Evolutionary conservation across 192 early-diverging fungal genomes (phyloP).

Genomic region (Funneliformis geosporum): DNA sequence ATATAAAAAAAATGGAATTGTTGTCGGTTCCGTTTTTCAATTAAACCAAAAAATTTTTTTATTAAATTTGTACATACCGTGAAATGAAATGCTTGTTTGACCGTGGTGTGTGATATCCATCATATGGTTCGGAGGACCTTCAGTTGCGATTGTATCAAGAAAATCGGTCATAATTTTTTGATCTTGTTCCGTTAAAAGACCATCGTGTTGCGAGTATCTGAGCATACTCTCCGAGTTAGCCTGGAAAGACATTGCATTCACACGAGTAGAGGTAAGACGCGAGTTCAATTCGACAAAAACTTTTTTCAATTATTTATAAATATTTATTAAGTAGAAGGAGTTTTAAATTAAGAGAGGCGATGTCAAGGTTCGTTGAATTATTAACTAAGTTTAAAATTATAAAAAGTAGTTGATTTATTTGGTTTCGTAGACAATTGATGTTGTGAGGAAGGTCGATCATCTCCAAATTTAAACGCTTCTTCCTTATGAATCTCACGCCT

Average conservation of each 20-base stretch:
- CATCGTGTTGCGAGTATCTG: constrained; percentile 26
- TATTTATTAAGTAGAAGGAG: background rate
- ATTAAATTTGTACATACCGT: constrained; percentile 5
- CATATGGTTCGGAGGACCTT: constrained; percentile 26
- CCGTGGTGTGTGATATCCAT: constrained; percentile 10
- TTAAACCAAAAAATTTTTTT: background rate
- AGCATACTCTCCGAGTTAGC: constrained; percentile 21
- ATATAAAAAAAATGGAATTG: background rate
- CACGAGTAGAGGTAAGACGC: background rate
- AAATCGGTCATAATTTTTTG: constrained; percentile 27
- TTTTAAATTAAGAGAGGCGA: background rate
- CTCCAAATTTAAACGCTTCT: background rate
- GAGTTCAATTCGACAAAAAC: background rate
- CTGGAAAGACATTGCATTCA: constrained; percentile 11
- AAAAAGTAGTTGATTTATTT: background rate
- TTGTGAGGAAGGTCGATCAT: background rate
- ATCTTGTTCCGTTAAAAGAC: constrained; percentile 20
- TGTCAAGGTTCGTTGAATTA: background rate
- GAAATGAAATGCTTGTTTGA: constrained; percentile 5
- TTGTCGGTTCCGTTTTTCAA: background rate
- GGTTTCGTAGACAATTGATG: background rate
- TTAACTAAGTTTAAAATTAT: background rate
- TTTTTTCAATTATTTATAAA: background rate
- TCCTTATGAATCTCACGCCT: background rate
- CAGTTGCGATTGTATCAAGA: constrained; percentile 12